Evolutionary conservation across 2,329 filamentous ascomycete species (phyloP), one percentile per base, ranked within the genome.

Genomic region (Stylonectria norvegica): DNA sequence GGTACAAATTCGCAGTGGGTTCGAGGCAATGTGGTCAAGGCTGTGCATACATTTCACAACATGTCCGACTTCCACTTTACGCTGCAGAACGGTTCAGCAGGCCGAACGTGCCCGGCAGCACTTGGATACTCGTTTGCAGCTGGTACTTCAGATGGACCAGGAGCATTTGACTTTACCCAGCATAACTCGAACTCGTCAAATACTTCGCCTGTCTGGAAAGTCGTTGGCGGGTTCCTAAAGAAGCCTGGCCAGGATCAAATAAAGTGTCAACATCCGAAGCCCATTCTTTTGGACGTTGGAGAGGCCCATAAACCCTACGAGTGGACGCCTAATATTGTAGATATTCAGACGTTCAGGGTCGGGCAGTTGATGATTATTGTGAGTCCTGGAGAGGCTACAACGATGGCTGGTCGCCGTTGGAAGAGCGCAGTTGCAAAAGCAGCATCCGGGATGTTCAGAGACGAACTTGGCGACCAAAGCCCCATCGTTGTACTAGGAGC

Each of bases 401-500:
- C 90, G 7, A 96, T 95, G 90, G 78, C 87, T 1, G 90, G 90
- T 2, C 79, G 90, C 9, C 79, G 90, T 22, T 96, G 90, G 90
- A 85, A 85, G 54, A 72, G 78, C 44, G 83, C 86, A 2, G 72
- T 93, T 38, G 69, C 73, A 15, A 63, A 66, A 2, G 73, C 78
- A 29, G 76, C 75, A 5, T 53, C 60, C 1, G 43, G 52, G 9
- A 55, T 69, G 1, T 66, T 76, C 8, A 53, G 69, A 3, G 62
- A 73, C 4, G 65, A 66, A 3, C 55, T 67, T 4, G 57, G 57
- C 10, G 55, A 50, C 5, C 53, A 58, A 6, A 72, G 81, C 32
- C 85, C 85, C 0, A 62, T 85, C 11, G 87, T 94, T 1, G 84
- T 95, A 1, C 72, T 95, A 1, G 89, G 89, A 4, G 89, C 85